phyloP scores from a whole-genome alignment of 495 filamentous ascomycete genomes.

The Penicillium flavigenum region DNA sequence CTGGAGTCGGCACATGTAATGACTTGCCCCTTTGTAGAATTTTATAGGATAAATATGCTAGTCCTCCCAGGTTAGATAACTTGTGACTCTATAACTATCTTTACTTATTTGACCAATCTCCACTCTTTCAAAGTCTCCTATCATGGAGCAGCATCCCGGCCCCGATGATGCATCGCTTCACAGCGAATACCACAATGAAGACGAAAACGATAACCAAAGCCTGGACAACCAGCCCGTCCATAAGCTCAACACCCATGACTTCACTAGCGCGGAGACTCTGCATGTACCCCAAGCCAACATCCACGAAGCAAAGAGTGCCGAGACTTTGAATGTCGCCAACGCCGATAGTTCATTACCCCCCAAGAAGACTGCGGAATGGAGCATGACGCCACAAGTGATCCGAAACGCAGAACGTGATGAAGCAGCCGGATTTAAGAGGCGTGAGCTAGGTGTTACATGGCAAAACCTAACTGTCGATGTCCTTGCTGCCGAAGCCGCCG shows the following conservation, averaged over 20 bases:
- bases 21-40: not conserved
- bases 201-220: slow-evolving; percentile 1
- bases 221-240: not conserved
- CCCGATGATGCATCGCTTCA: slow-evolving; percentile 9
- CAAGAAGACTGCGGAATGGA: slow-evolving; percentile 37
- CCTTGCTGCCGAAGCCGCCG: slow-evolving; percentile 43
- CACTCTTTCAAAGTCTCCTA: slow-evolving; percentile 9
- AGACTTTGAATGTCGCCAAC: slow-evolving; percentile 13
- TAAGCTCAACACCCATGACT: slow-evolving; percentile 10
- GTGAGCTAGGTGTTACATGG: slow-evolving; percentile 57
- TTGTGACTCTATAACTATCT: not conserved
- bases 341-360: not conserved
- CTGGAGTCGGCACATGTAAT: slow-evolving; percentile 4
- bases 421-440: slow-evolving; percentile 42
- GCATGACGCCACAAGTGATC: slow-evolving; percentile 44
- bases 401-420: slow-evolving; percentile 40
- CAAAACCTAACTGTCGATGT: slow-evolving; percentile 44
- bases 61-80: not conserved
- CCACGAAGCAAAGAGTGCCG: slow-evolving; percentile 16
- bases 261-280: slow-evolving; percentile 16
- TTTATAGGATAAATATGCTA: slow-evolving; percentile 12
- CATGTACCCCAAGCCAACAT: slow-evolving; percentile 17
- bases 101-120: slow-evolving; percentile 6
- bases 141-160: slow-evolving; percentile 14
- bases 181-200: slow-evolving; percentile 4